phyloP scores from a whole-genome alignment of 2,329 filamentous ascomycete species.

The Nothomitra cinnamomea region DNA sequence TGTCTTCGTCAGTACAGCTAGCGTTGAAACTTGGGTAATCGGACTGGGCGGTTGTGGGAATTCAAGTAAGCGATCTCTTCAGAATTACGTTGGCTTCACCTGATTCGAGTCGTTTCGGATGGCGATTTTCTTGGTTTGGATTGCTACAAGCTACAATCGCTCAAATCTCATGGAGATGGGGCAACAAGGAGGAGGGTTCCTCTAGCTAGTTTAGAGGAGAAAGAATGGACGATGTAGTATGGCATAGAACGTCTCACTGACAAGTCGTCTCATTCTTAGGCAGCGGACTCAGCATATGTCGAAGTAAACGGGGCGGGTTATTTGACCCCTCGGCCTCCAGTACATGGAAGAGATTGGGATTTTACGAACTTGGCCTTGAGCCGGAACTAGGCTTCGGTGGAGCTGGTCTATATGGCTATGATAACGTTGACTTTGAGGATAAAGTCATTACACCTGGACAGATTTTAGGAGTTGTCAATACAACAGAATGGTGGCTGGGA shows the following conservation, averaged over 20 bases:
- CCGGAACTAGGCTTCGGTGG: constrained; percentile 36
- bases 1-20: constrained; percentile 9
- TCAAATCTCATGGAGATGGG: no score
- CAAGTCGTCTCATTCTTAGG: not conserved
- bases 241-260: not conserved
- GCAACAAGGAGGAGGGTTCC: no score
- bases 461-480: constrained; percentile 24
- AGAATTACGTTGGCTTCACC: not conserved
- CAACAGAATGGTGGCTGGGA: constrained; percentile 27
- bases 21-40: constrained; percentile 11
- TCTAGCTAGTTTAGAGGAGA: no score
- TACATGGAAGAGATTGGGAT: constrained; percentile 41
- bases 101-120: no score
- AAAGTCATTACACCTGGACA: constrained; percentile 26
- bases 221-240: not conserved
- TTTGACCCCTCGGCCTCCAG: constrained; percentile 24
- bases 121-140: not conserved
- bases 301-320: constrained; percentile 9
- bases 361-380: constrained; percentile 39
- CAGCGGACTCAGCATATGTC: not conserved
- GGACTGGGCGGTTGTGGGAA: constrained; percentile 8
- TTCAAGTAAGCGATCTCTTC: not conserved
- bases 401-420: constrained; percentile 43
- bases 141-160: no score
- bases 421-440: constrained; percentile 25